Evolutionary conservation across 352 stramenopile genomes (phyloP).

Genomic region (Thalassiosira hispida): DNA sequence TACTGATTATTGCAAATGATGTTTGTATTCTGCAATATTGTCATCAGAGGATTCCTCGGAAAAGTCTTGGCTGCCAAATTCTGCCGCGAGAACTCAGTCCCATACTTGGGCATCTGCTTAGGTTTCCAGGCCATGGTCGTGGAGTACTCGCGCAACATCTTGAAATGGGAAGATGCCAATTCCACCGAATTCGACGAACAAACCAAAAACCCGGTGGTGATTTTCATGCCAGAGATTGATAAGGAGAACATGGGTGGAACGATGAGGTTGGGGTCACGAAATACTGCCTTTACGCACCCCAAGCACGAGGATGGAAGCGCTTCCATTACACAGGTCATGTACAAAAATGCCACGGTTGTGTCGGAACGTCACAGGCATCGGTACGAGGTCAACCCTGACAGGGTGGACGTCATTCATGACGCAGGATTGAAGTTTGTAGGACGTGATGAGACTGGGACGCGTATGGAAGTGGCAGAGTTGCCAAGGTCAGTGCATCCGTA

Average conservation of each 20-base stretch:
- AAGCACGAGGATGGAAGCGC: conserved; percentile 84
- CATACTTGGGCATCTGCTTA: conserved; percentile 98
- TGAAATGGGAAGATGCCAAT: conserved; percentile 92
- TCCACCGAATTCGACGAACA: conserved; percentile 93
- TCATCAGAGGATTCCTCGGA: conserved; percentile 93
- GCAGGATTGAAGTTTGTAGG: conserved; percentile 97
- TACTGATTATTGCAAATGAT: conserved; percentile 92
- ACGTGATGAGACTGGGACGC: conserved; percentile 94
- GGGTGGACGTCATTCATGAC: conserved; percentile 89
- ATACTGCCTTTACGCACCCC: conserved; percentile 91
- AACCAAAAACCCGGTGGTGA: conserved; percentile 91
- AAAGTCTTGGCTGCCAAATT: conserved; percentile 97
- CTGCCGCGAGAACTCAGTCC: conserved; percentile 93
- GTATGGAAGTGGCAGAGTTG: conserved; percentile 99
- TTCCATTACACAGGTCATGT: conserved; percentile 90
- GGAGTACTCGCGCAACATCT: conserved; percentile 95
- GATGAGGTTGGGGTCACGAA: conserved; percentile 97
- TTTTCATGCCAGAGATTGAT: conserved; percentile 99
- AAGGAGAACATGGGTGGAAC: conserved; percentile 97
- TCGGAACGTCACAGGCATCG: conserved; percentile 97
- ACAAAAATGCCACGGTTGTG: conserved; percentile 89
- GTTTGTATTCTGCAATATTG: conserved; percentile 84
- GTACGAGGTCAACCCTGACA: conserved; percentile 99
- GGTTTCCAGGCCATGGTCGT: conserved; percentile 96
- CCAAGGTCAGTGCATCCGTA: conserved; percentile 93